Evolutionary conservation across 2,329 filamentous ascomycete species (phyloP), one percentile per base, ranked within the genome.

Genomic region (Penicillium sp.): DNA sequence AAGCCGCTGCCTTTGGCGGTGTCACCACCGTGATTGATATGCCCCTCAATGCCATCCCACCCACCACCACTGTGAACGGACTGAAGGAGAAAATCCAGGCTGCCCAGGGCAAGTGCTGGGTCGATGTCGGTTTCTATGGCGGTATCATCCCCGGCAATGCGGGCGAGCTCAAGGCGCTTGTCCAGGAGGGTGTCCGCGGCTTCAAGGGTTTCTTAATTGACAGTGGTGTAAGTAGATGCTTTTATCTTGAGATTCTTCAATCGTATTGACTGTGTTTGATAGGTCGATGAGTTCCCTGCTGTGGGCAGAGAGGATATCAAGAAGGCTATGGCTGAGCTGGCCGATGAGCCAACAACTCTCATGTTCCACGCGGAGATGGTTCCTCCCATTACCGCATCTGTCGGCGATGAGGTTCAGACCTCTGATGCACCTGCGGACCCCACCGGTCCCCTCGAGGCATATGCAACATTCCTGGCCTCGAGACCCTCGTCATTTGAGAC

Each of bases 361-460:
- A 97, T 99, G 93, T 99, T 99, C 78, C 94, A 99, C 70, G 94
- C 94, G 53, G 94, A 99, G 74, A 97, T 97, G 91, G 87, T 95
- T 11, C 91, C 93, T n/a, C 90, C 91, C 16, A 89, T 92, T 61
- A 77, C 89, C 46, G 84, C 85, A 61, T 91, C 90, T 0, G 88
- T 92, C 2, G 88, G 89, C 49, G 90, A 94, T 70, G 84, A 85
- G 26, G 85, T 91, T 4, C 87, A 90, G 66, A 74, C 76, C 26
- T 89, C 89, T 0, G 78, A 82, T 7, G 84, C 90, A 16, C 89
- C 90, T 0, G 76, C 88, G 7, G 83, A 83, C 0, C 90, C 90
- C 4, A 80, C 81, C 27, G 91, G 90, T 14, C 84, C 88, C 10
- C 78, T 92, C 26, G 87, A 86, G 49, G 79, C 86, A 29, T 99